Evolutionary conservation across 257 asterid species (phyloP).

Genomic region (Nicotiana otophora): DNA sequence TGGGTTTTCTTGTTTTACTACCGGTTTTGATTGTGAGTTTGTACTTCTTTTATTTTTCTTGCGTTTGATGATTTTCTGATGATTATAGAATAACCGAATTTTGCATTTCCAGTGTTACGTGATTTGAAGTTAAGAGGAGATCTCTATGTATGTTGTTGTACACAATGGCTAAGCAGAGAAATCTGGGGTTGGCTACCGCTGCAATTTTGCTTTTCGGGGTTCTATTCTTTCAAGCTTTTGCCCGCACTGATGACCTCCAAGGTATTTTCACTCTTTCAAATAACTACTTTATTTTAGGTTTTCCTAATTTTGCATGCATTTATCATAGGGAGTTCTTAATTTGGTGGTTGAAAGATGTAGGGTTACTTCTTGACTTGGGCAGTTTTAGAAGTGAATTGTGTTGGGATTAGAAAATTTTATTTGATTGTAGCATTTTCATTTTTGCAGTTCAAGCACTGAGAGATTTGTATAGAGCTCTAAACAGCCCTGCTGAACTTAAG

Average conservation of each 20-base stretch:
- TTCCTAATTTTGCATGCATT: background rate
- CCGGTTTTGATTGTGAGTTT: too few species aligned
- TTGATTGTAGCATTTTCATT: background rate
- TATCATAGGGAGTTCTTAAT: background rate
- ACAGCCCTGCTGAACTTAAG: slow-evolving; percentile 54
- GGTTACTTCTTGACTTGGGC: background rate
- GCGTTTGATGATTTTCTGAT: background rate
- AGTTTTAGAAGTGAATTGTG: background rate
- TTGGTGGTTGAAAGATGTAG: background rate
- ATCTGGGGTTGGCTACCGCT: slow-evolving; percentile 12
- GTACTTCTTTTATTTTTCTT: background rate
- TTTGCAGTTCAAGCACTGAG: slow-evolving; percentile 73
- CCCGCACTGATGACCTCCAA: slow-evolving; percentile 47
- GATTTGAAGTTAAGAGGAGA: too few species aligned
- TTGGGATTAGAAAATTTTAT: background rate
- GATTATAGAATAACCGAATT: background rate
- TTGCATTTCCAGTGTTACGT: background rate
- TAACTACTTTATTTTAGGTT: background rate
- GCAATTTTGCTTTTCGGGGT: slow-evolving; percentile 22
- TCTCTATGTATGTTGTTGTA: background rate
- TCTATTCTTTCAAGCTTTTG: slow-evolving; percentile 36
- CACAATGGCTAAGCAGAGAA: slow-evolving; percentile 37
- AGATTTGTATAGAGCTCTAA: slow-evolving; percentile 57
- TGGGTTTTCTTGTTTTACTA: too few species aligned
- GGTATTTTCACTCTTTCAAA: slow-evolving; percentile 29